Conservation (phyloP, 495 filamentous ascomycete species). For the Astrothelium subdiscretum region DNA sequence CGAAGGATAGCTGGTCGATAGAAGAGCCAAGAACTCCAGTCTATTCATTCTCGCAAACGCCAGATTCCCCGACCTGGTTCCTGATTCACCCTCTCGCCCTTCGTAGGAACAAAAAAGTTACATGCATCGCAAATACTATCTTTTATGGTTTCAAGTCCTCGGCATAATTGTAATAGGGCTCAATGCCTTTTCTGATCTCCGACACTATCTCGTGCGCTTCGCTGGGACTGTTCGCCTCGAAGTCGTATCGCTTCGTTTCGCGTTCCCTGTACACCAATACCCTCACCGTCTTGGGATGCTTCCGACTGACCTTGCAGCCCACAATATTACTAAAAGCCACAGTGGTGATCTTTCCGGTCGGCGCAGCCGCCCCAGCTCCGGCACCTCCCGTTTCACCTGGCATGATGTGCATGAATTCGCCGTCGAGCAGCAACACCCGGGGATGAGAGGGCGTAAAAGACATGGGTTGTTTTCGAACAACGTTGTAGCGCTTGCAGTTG, state of each 20-base stretch:
- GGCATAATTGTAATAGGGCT: background rate
- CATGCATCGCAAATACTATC: background rate
- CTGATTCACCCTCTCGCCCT: too few species aligned
- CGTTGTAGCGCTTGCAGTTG: conserved; percentile 75
- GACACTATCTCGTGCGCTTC: conserved; percentile 84
- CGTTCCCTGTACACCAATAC: conserved; percentile 69
- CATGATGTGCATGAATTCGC: conserved; percentile 92
- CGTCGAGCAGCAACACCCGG: conserved; percentile 78
- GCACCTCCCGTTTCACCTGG: conserved; percentile 42
- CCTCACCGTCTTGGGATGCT: conserved; percentile 87
- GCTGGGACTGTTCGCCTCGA: conserved; percentile 67
- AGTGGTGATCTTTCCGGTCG: conserved; percentile 59
- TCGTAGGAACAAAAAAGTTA: too few species aligned
- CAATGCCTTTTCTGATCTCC: conserved; percentile 66
- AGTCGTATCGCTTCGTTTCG: conserved; percentile 92
- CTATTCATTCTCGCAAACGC: too few species aligned
- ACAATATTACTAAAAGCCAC: conserved; percentile 88
- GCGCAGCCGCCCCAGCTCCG: conserved; percentile 34
- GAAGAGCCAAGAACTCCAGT: too few species aligned
- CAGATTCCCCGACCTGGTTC: too few species aligned
- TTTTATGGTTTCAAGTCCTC: background rate
- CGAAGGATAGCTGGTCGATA: too few species aligned
- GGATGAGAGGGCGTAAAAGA: conserved; percentile 77
- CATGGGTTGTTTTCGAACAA: conserved; percentile 90
- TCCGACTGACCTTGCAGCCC: conserved; percentile 81